These are phyloP conservation scores for Colletotrichum tropicicola DNA, from an alignment of 2,329 filamentous ascomycete genomes.

Conservation along the genomic window DNA sequence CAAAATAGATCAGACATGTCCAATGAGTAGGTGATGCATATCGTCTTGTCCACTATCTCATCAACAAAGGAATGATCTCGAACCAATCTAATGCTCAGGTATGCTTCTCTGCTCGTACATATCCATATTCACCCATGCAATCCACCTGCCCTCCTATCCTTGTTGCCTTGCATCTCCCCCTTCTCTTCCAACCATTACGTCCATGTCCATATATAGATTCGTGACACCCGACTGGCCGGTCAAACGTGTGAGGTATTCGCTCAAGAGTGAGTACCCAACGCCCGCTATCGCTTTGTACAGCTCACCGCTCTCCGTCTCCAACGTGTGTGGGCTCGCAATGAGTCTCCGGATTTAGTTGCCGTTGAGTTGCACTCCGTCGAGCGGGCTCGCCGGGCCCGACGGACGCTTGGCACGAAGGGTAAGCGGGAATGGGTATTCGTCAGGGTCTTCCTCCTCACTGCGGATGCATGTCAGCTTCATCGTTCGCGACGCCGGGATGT, in stretches of 20 bases:
- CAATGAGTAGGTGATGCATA: slow-evolving; percentile 7
- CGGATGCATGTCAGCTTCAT: slow-evolving; percentile 39
- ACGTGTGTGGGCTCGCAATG: background rate
- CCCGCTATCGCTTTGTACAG: slow-evolving; percentile 8
- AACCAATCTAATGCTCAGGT: slow-evolving; percentile 30
- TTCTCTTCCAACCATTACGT: slow-evolving; percentile 21
- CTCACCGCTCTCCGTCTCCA: background rate
- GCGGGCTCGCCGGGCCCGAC: slow-evolving; percentile 48
- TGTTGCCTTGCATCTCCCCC: slow-evolving; percentile 16
- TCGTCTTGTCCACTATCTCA: slow-evolving; percentile 9
- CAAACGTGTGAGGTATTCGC: background rate
- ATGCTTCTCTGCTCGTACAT: slow-evolving; percentile 30
- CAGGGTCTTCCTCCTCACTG: slow-evolving; percentile 93
- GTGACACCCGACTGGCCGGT: slow-evolving; percentile 9
- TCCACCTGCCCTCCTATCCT: background rate
- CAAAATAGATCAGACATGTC: background rate
- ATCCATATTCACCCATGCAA: slow-evolving; percentile 23
- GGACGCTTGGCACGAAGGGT: slow-evolving; percentile 64
- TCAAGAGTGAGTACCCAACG: background rate
- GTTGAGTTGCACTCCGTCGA: slow-evolving; percentile 48
- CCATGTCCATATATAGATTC: slow-evolving; percentile 25
- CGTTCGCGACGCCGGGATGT: background rate
- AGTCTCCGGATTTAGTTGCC: slow-evolving; percentile 21
- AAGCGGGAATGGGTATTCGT: slow-evolving; percentile 70
- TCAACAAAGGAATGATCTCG: slow-evolving; percentile 1